phyloP scores from a whole-genome alignment of 768 basidiomycete genomes.

The Neoboletus magnificus region DNA sequence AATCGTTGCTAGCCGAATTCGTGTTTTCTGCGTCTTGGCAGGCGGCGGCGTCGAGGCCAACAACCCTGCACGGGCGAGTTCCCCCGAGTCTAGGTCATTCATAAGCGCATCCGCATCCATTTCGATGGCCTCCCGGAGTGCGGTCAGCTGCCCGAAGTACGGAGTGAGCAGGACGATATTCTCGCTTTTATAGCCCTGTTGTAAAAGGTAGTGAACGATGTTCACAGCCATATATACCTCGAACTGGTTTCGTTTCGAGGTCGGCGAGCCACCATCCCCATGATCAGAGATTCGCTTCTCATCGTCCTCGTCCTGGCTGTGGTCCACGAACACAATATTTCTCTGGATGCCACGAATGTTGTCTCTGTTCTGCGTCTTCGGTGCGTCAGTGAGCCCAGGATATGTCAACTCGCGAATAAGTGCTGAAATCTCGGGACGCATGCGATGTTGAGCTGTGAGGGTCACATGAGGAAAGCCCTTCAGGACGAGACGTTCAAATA shows the following conservation, averaged over 20 bases:
- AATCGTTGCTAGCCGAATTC: constrained; percentile 60
- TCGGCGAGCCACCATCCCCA: constrained; percentile 43
- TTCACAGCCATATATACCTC: constrained; percentile 65
- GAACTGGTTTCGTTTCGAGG: constrained; percentile 59
- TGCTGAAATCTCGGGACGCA: constrained; percentile 70
- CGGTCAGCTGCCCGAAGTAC: constrained; percentile 61
- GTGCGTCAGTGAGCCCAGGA: constrained; percentile 57
- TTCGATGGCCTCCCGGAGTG: constrained; percentile 45
- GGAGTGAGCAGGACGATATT: constrained; percentile 65
- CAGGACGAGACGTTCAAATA: constrained; percentile 67
- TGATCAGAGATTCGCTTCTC: constrained; percentile 39
- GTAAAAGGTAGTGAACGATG: constrained; percentile 60
- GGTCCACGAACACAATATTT: constrained; percentile 62
- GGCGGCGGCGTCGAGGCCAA: constrained; percentile 35
- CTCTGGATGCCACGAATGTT: constrained; percentile 52
- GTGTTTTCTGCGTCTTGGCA: constrained; percentile 37
- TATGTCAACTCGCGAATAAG: constrained; percentile 63
- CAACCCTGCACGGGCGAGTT: constrained; percentile 57
- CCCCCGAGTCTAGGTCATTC: constrained; percentile 58
- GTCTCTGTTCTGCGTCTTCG: constrained; percentile 46
- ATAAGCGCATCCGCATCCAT: constrained; percentile 54
- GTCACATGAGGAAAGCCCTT: constrained; percentile 60
- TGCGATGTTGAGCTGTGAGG: constrained; percentile 60
- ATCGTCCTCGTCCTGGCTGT: constrained; percentile 53
- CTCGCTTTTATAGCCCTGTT: constrained; percentile 64